Percentiles rank a stretch among this genome's conserved stretches.
Evolutionary conservation across 2,329 filamentous ascomycete species (phyloP).

Genomic region (Cladobotryum mycophilum): DNA sequence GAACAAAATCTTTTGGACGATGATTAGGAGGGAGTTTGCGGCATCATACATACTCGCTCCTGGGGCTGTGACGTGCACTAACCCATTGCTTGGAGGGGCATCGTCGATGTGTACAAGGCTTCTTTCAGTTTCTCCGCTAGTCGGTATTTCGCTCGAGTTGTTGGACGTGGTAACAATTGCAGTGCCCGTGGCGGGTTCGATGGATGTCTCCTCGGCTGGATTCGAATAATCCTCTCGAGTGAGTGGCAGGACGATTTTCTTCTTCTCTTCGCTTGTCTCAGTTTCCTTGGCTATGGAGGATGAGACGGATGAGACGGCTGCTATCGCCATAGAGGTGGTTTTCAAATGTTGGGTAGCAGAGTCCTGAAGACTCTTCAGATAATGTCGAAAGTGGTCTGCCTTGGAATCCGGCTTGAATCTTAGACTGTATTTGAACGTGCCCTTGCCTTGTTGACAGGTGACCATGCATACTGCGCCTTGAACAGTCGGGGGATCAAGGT

Average conservation of each 20-base stretch:
- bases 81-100: background rate
- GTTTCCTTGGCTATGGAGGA: too few relatives aligned
- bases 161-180: too few relatives aligned
- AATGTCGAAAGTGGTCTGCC: constrained; percentile 12
- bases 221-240: too few relatives aligned
- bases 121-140: too few relatives aligned
- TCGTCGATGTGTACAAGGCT: background rate
- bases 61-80: background rate
- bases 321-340: background rate
- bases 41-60: constrained; percentile 9
- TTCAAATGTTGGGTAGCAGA: constrained; percentile 1
- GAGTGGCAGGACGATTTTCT: too few relatives aligned
- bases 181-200: too few relatives aligned
- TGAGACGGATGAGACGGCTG: too few relatives aligned
- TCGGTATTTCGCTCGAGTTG: too few relatives aligned
- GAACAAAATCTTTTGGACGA: constrained; percentile 15
- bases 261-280: too few relatives aligned
- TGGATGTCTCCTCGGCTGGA: too few relatives aligned
- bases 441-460: background rate
- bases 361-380: constrained; percentile 12
- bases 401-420: constrained; percentile 14
- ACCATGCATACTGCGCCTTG: constrained; percentile 19
- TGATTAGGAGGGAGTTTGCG: constrained; percentile 12
- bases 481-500: constrained; percentile 15
- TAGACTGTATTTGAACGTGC: constrained; percentile 12